phyloP scores from a whole-genome alignment of 768 basidiomycete species.

The Naganishia onofrii region DNA sequence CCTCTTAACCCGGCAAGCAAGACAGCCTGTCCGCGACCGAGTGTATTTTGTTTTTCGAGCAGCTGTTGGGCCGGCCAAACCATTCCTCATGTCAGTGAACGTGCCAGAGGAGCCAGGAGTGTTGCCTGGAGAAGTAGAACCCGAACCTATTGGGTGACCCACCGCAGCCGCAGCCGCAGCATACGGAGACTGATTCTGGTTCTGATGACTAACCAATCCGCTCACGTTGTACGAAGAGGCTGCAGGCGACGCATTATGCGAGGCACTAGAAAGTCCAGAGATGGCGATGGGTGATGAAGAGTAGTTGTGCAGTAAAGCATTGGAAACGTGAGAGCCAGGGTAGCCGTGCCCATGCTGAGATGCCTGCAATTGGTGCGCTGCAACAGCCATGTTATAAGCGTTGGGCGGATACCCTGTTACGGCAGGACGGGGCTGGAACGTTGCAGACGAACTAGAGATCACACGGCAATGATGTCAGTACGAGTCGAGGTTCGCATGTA shows the following conservation, averaged over 20 bases:
- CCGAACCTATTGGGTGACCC: conserved; percentile 21
- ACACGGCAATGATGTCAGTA: not conserved
- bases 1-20: conserved; percentile 90
- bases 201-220: conserved; percentile 7
- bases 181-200: conserved; percentile 15
- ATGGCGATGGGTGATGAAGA: conserved; percentile 20
- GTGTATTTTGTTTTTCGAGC: conserved; percentile 71
- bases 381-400: conserved; percentile 20
- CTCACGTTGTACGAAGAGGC: conserved; percentile 6
- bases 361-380: conserved; percentile 17
- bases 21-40: conserved; percentile 87
- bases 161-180: conserved; percentile 12
- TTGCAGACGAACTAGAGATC: conserved; percentile 1
- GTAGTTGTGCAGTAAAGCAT: conserved; percentile 20
- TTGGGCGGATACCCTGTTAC: conserved; percentile 4
- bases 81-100: conserved; percentile 24
- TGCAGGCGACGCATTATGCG: conserved; percentile 9
- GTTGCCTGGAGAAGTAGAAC: conserved; percentile 24
- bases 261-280: conserved; percentile 7
- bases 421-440: conserved; percentile 4
- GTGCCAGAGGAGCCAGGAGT: conserved; percentile 11
- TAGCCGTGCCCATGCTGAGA: conserved; percentile 18
- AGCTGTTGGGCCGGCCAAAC: conserved; percentile 26
- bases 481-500: not conserved
- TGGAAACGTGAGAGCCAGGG: conserved; percentile 14